Base-by-base conservation (phyloP, 352 stramenopile species). In the Phytophthora quininea region DNA sequence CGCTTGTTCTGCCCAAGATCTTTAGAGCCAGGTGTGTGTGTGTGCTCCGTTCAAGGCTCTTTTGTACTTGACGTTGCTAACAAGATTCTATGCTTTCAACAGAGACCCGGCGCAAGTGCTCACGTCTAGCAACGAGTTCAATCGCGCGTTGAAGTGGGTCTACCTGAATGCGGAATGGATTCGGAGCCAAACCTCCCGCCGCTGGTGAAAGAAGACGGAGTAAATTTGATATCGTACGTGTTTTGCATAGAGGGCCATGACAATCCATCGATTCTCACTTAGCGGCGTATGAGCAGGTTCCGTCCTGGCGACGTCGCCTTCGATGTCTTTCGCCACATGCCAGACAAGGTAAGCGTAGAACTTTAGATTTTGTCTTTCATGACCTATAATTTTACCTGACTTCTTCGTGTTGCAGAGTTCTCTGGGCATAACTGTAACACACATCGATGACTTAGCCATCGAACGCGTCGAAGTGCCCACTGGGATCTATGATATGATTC, bases 131-230 rank as follows among this genome's bases (percentile, higher is more conserved):
- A 86, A 78, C 49, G 80, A 78, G 48, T 72, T 90, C 38, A 96
- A 82, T 65, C 87, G 84, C 33, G 84, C 85, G 10, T 67, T 95
- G n/a, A 93, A 95, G 54, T 96, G 88, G 88, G 88, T 95, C 1
- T 95, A 92, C 55, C 47, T 96, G 9, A 96, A 96, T 47, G 86
- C 88, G 3, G 80, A 91, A 30, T 96, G 88, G 88, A 95, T 96
- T 65, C 84, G 88, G 9, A 77, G 71, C 11, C 86, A 92, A 59
- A 79, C 24, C 66, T 96, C 2, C 67, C 77, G 19, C 64, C 68
- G n/a, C 63, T 94, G 30, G 6, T 29, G n/a, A 64, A 60, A 46
- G 67, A 75, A 42, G 50, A 54, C 24, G 69, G 79, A 35, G 60
- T 31, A 33, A 42, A 62, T 12, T 40, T 77, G 15, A 65, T 93